A percentile compares a stretch with the other conserved stretches of the same genome.
These are phyloP conservation scores for Teratosphaeria pseudoeucalypti DNA, from an alignment of 2,329 filamentous ascomycete species.

Conservation along the genomic window DNA sequence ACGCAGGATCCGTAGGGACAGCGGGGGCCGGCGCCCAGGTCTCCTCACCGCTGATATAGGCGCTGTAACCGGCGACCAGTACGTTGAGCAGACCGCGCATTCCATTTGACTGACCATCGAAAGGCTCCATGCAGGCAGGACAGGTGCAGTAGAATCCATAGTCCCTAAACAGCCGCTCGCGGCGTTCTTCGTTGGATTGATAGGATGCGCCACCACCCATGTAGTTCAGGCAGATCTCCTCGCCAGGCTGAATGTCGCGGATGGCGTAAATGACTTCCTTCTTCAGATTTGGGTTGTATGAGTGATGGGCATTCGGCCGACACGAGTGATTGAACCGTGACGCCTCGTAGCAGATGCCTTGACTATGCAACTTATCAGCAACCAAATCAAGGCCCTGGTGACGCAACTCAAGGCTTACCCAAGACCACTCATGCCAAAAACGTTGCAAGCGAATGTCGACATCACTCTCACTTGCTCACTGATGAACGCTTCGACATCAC, in stretches of 20 bases:
- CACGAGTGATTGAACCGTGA: slow-evolving; percentile 18
- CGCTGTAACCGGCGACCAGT: neutral
- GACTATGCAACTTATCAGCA: neutral
- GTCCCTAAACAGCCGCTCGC: slow-evolving; percentile 8
- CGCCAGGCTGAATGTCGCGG: slow-evolving; percentile 11
- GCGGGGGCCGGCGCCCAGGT: slow-evolving; percentile 3
- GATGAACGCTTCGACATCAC: slow-evolving; percentile 6
- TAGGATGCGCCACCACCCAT: slow-evolving; percentile 6
- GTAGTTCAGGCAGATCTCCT: slow-evolving; percentile 14
- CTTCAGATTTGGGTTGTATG: slow-evolving; percentile 7
- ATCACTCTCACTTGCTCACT: slow-evolving; percentile 13
- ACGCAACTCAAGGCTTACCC: neutral
- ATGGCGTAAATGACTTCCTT: slow-evolving; percentile 15
- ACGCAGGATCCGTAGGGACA: slow-evolving; percentile 4
- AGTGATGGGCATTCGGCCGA: slow-evolving; percentile 11
- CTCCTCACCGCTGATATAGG: slow-evolving; percentile 6
- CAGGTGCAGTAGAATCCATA: slow-evolving; percentile 24
- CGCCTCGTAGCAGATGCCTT: slow-evolving; percentile 9
- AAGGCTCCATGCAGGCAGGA: slow-evolving; percentile 13
- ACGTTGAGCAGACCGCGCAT: neutral
- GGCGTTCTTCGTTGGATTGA: slow-evolving; percentile 7
- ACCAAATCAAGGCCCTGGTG: neutral
- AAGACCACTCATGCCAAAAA: slow-evolving; percentile 9
- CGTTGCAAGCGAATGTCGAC: slow-evolving; percentile 18
- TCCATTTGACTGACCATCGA: neutral